phyloP scores from a whole-genome alignment of 768 basidiomycete genomes.

The Lactarius psammicola region DNA sequence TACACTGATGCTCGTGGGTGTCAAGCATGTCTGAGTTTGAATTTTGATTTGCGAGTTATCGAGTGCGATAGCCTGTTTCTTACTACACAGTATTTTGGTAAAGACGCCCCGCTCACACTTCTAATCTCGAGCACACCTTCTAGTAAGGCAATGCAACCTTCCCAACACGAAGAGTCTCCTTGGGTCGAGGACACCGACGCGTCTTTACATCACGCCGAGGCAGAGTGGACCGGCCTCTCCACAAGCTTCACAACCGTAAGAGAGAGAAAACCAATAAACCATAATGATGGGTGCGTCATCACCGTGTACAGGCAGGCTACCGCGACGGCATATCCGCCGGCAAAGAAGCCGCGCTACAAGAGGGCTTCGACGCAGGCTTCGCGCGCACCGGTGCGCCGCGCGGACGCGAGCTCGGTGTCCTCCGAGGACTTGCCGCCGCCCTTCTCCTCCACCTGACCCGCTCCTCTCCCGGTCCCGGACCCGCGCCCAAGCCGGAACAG shows the following conservation, averaged over 20 bases:
- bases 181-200: not conserved
- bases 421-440: constrained; percentile 64
- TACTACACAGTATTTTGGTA: too few relatives aligned
- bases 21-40: too few relatives aligned
- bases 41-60: not conserved
- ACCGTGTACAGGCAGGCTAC: constrained; percentile 70
- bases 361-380: constrained; percentile 89
- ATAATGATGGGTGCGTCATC: not conserved
- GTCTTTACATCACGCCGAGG: constrained; percentile 16
- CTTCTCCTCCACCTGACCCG: constrained; percentile 29
- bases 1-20: too few relatives aligned
- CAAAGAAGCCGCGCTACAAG: constrained; percentile 82
- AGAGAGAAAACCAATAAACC: not conserved
- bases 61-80: not conserved
- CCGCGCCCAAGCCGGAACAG: not conserved
- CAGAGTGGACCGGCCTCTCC: constrained; percentile 68
- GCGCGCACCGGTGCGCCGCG: constrained; percentile 66
- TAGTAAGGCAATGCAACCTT: not conserved
- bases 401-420: constrained; percentile 71
- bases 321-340: constrained; percentile 95
- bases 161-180: not conserved
- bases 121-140: not conserved
- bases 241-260: constrained; percentile 55
- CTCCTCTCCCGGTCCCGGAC: not conserved
- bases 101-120: too few relatives aligned